Evolutionary conservation across 2,329 filamentous ascomycete genomes (phyloP), one percentile per base, ranked within the genome.

Genomic region (Fusarium citri): DNA sequence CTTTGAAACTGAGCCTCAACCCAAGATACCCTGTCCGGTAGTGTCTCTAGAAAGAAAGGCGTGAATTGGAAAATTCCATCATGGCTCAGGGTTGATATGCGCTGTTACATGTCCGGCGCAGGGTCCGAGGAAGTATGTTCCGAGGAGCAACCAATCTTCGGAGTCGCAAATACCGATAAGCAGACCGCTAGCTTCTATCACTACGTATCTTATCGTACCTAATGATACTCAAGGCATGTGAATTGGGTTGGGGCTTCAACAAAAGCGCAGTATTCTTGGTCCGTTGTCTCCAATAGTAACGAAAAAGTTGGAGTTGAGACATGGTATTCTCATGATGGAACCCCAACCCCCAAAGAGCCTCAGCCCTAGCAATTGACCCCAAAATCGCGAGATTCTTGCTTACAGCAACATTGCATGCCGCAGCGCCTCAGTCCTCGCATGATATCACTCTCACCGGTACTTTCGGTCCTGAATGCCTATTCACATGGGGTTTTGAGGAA

Each of bases 331-430:
- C 11, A 59, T 30, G 16, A 20, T 51, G 16, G 20, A 61, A 66
- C 71, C 71, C 72, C 72, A 74, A 72, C 69, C 72, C 72, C 72
- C 69, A 73, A 74, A 40, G 25, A 59, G 15, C 34, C 49, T 62
- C 67, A 64, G 50, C 63, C 67, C 41, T 64, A 62, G 42, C 37
- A 51, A 23, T 55, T 28, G 31, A 71, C 68, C 68, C 68, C 68
- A 70, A 71, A 61, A 58, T 60, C 48, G 54, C 23, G 26, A 55
- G 23, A 49, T 45, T 55, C 14, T 50, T 59, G 25, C 31, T 55
- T 59, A 40, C 26, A 22, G 43, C n/a, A 18, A 23, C 14, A 37
- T 15, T n/a, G 9, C 22, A 28, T 57, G 46, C 37, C 3, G 14
- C 28, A n/a, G 34, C 23, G 18, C 22, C 55, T 31, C 20, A 18